Evolutionary conservation across 1,284 basidiomycete species (phyloP), one percentile per base, ranked within the genome.

Genomic region (Cryptococcus neoformans): DNA sequence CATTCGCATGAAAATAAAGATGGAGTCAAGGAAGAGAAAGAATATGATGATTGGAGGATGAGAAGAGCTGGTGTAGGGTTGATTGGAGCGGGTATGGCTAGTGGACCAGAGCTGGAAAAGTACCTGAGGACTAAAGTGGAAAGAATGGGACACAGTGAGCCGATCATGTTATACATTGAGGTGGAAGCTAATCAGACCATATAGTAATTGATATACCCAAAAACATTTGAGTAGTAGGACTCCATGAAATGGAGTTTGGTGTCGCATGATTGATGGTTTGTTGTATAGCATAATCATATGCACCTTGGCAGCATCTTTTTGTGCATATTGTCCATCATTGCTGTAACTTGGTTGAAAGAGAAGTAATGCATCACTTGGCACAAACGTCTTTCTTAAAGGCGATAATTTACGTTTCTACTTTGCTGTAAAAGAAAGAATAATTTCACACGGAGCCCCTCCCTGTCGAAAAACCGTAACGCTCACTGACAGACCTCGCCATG

Each of bases 91-190:
- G 85, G 87, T 37, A 84, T 85, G 40, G 89, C 89, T 7, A 81
- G 87, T 54, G 91, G 92, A 0, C 85, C 87, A 51, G 96, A 99
- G 68, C 76, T 99, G 66, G 92, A 99, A 70, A 92, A 89, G 78
- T 99, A 99, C 73, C 78, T 99, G 66, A 84, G 90, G 70, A 99
- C 96, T 49, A 99, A 99, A 77, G 87, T 99, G 17, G 81, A 93
- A 70, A 83, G 88, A 58, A 99, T 99, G 96, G 96, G 96, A 9
- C 95, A 99, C 76, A 87, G 75, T 77, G 67, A 75, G 75, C n/a
- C 76, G 44, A 38, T 36, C 44, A 44, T 38, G 36, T 17, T 36
- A 16, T n/a, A 28, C 1, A 4, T 21, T 38, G 3, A 17, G 37
- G 21, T 59, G 28, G 49, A 5, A 12, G 50, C 48, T 58, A 44